Evolutionary conservation across 225 moss, liverwort and hornwort species (phyloP).

Genomic region (Sphagnum tenellum): DNA sequence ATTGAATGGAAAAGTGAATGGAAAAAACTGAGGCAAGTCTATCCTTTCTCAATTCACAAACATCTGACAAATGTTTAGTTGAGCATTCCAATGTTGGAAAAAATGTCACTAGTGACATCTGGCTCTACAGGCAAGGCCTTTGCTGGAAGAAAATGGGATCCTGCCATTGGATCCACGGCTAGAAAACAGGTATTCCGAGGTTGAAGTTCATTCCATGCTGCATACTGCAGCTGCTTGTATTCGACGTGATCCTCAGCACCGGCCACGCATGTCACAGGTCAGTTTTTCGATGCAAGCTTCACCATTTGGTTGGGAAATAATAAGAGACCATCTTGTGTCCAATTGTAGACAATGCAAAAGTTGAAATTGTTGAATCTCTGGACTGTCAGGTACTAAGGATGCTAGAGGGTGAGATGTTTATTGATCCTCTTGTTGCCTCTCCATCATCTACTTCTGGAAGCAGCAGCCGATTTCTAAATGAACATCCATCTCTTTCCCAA

Average conservation of each 20-base stretch:
- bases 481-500: neutral
- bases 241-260: conserved; percentile 16
- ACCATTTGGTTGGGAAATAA: neutral
- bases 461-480: neutral
- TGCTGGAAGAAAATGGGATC: conserved; percentile 9
- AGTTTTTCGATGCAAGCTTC: neutral
- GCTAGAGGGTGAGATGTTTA: conserved; percentile 6
- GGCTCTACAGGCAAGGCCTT: conserved; percentile 11
- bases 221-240: conserved; percentile 21
- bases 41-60: too few species aligned
- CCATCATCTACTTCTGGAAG: neutral
- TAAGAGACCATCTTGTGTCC: neutral
- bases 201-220: conserved; percentile 21
- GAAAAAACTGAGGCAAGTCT: too few species aligned
- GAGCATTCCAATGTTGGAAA: too few species aligned
- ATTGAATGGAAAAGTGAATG: too few species aligned
- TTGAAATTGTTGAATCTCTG: too few species aligned
- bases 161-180: conserved; percentile 14
- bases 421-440: neutral
- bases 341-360: neutral
- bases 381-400: conserved; percentile 2
- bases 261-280: conserved; percentile 25
- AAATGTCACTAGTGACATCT: too few species aligned
- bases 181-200: conserved; percentile 12
- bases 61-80: too few species aligned